Base-by-base conservation (phyloP, 140 eudicot genomes). In the Erigeron philadelphicus region DNA sequence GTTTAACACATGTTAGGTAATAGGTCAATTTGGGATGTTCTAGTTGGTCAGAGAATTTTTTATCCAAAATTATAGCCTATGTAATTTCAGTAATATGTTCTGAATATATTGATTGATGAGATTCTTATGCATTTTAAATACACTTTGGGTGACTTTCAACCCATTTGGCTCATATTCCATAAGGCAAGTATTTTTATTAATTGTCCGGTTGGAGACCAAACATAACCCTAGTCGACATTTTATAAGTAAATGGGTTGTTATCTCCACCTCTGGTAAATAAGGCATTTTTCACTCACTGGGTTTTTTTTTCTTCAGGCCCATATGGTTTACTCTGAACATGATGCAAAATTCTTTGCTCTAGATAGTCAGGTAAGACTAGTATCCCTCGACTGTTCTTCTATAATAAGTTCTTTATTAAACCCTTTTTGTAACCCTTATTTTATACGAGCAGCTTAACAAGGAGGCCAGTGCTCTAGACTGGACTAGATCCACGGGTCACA, bases 311-410 rank as follows among this genome's bases (percentile, higher is more conserved):
- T 65, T 41, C 84, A 92, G 98, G 96, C 98, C 17, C 98, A 92
- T 74, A 92, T 88, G 98, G 90, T 86, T 31, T 74, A 71, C 70
- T 88, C 98, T 11, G 96, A 86, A 73, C 98, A 92, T 31, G 95
- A 92, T 73, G 86, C 86, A n/a, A 79, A 84, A 23, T 92, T 92
- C 81, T 79, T 74, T 73, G 92, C 95, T 58, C 82, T 92, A 21
- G 85, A 88, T 84, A 84, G 65, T 40, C 98, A 91, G 96, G 97
- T 91, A 76, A 42, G 55, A 18, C 31, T 9, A 19, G 31, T 60
- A 65, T 66, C 47, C 61, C 23, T 46, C n/a, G 1, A 40, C 45
- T 40, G 19, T 41, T 9, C 47, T 31, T 15, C 44, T 49, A 0
- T 21, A 0, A 47, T 9, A 23, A 46, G 53, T 5, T 52, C 19